Conservation (phyloP, 345 rosid genomes). For the Citrus glauca region DNA sequence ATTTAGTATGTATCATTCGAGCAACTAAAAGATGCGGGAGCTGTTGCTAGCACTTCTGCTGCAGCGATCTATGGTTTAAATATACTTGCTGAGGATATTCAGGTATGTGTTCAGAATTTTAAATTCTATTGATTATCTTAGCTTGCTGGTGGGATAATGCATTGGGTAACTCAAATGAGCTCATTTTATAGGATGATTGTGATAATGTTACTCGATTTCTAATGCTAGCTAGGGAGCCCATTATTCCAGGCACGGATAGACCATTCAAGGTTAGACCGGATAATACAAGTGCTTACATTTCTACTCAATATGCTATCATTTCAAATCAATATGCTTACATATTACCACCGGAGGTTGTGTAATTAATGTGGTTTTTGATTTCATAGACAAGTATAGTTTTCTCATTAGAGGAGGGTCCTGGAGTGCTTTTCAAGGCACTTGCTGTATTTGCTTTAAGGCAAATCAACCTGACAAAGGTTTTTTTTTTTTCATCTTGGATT, state of each 20-base stretch:
- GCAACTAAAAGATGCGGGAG: slow-evolving; percentile 65
- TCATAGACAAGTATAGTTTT: slow-evolving; percentile 91
- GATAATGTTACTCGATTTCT: slow-evolving; percentile 92
- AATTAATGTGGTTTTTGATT: slow-evolving; percentile 14
- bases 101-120: slow-evolving; percentile 42
- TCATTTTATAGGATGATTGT: slow-evolving; percentile 57
- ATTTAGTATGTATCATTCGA: slow-evolving; percentile 65
- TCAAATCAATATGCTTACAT: background rate
- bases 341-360: background rate
- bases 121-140: background rate
- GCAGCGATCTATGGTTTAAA: slow-evolving; percentile 79
- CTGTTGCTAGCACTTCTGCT: slow-evolving; percentile 91
- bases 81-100: slow-evolving; percentile 88
- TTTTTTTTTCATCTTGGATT: background rate
- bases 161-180: background rate
- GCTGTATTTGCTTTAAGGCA: slow-evolving; percentile 91
- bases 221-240: slow-evolving; percentile 98
- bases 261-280: slow-evolving; percentile 77
- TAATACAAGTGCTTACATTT: background rate
- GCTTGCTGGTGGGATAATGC: background rate
- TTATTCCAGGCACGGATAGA: slow-evolving; percentile 80
- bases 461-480: slow-evolving; percentile 86
- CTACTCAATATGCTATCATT: background rate
- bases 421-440: slow-evolving; percentile 96
- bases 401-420: slow-evolving; percentile 97